Evolutionary conservation across 1,139 yeast species (phyloP), one percentile per base, ranked within the genome.

Genomic region (Suhomyces anneliseae): DNA sequence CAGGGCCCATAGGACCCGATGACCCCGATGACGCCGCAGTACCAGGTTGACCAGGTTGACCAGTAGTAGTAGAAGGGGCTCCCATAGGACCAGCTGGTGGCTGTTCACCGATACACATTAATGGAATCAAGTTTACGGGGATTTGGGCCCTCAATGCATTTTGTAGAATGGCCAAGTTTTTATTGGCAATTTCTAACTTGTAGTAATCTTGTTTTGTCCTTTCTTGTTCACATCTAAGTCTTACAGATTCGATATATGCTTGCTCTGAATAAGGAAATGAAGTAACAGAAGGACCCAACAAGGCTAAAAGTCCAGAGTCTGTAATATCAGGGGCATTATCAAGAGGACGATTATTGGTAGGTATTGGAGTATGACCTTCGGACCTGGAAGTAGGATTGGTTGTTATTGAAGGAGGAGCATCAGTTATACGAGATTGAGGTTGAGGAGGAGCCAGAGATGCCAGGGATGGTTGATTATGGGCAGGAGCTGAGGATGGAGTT

Each of bases 161-260:
- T 49, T 81, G 81, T 43, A 90, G 59, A 27, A 90, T 72, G 48
- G 82, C 83, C 38, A 86, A 67, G 35, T 87, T 80, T 49, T 79
- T 76, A 46, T 78, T 77, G 32, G 86, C 74, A 36, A 78, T 70
- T 60, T 90, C 96, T 34, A 85, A 70, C 48, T 78, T 79, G 62
- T 87, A 85, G 57, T 75, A 85, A 55, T 87, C 95, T 63, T 90
- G 97, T 55, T 85, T 85, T 1, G 97, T 87, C 37, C 79, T 76
- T 62, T 92, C 97, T 60, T 87, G 95, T 61, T 89, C 95, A 2
- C 82, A 69, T 48, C 85, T 79, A 31, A 89, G 74, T 38, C 77
- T 77, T 38, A 90, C 68, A 0, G 92, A 82, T 54, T 82, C 85
- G 27, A 77, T 64, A 36, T 85, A 74, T 2, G 95, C 78, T 24